Percentiles rank a stretch among this genome's conserved stretches.
Conservation (phyloP, 2,329 filamentous ascomycete genomes). For the Aureobasidium namibiae region DNA sequence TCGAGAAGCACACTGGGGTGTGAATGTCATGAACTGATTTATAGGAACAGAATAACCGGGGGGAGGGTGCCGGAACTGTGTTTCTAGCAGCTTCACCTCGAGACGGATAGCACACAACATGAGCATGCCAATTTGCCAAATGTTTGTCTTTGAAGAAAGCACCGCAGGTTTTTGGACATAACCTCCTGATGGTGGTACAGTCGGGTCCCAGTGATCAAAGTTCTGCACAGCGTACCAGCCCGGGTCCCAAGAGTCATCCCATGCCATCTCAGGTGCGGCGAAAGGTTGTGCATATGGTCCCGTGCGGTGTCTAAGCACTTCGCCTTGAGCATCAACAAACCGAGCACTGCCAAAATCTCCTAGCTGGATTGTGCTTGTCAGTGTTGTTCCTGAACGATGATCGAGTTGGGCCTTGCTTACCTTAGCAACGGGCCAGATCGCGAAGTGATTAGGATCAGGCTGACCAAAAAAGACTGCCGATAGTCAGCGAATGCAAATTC, state of each 20-base stretch:
- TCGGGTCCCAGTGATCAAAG: neutral
- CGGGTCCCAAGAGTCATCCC: neutral
- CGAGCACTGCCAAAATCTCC: slow-evolving; percentile 1
- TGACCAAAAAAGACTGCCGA: neutral
- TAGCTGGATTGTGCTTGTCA: neutral
- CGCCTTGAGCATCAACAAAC: neutral
- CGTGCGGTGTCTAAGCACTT: neutral
- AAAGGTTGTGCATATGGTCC: neutral
- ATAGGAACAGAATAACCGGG: neutral
- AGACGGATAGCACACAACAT: neutral
- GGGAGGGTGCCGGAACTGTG: neutral
- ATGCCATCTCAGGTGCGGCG: neutral
- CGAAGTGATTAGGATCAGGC: neutral
- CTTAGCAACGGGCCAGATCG: neutral
- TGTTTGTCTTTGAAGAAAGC: neutral
- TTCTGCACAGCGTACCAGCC: neutral
- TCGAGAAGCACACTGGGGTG: neutral
- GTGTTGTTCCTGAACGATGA: neutral
- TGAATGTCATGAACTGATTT: neutral
- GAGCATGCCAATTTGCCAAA: neutral
- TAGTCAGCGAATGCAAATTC: neutral
- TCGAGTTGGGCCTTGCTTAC: neutral
- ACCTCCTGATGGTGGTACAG: neutral
- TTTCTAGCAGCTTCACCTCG: neutral
- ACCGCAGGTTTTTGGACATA: neutral